Base-by-base conservation (phyloP, 805 yeast genomes). In the Starmerella etchellsii region DNA sequence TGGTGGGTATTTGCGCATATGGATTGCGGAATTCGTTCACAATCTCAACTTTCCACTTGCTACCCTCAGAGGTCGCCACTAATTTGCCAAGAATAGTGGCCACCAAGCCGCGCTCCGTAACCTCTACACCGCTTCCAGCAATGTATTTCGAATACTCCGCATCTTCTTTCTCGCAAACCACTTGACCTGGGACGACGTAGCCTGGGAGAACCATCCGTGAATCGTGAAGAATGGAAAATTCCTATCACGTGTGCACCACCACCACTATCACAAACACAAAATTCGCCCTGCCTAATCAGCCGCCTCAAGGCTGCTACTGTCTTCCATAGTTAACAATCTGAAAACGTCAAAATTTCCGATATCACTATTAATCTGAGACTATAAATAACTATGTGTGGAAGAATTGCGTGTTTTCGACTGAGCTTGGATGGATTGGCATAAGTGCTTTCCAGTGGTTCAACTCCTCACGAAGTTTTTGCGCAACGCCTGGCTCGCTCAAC, bases 391-490 rank as follows among this genome's bases (percentile, higher is more conserved):
- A 31, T 19, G 8, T 14, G 16, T 21, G 25, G 34, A 20, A 31
- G 25, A 80, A 88, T 55, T 85, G 95, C 1, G 96, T 88, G 59
- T 78, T 76, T 50, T 83, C 75, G 50, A 72, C 68, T 2, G 95
- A 82, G 18, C 70, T 74, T 37, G 74, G 79, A 57, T 88, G 97
- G 26, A 88, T 70, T 26, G 70, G 77, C 98, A 88, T 88, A 46
- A 71, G 74, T 19, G 76, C 64, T 63, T 84, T 87, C 55, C 85
- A 62, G 39, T 67, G 70, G 60, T 91, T 87, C 56, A 88, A 65
- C 60, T 88, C 97, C 29, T 78, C 81, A 61, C 78, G 80, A 52
- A 88, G 84, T 60, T 73, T 74, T 58, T 82, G 85, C 0, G 96
- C 95, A 56, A 85, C 62, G 42, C 70, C 67, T 5, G 96, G 95